phyloP scores from a whole-genome alignment of 257 asterid species.

The Scutellaria baicalensis region DNA sequence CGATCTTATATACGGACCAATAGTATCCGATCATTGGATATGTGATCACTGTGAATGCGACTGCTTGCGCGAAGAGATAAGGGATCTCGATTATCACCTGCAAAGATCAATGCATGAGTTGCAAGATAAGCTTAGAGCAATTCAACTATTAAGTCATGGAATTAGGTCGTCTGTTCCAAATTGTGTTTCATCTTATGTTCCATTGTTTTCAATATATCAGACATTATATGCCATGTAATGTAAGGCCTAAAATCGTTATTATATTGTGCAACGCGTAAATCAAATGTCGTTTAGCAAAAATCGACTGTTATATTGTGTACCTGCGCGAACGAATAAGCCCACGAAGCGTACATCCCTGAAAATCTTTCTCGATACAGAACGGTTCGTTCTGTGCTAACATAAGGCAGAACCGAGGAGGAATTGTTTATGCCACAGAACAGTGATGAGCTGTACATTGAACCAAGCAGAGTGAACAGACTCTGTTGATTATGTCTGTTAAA shows the following conservation, averaged over 20 bases:
- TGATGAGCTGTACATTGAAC: conserved; percentile 29
- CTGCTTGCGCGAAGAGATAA: conserved; percentile 35
- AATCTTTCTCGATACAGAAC: conserved; percentile 51
- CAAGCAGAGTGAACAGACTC: conserved; percentile 40
- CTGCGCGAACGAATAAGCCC: conserved; percentile 61
- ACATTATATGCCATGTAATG: no score
- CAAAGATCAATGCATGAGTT: background rate
- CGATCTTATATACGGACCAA: conserved; percentile 38
- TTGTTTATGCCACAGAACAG: conserved; percentile 45
- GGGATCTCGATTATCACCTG: conserved; percentile 55
- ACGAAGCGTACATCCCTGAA: conserved; percentile 56
- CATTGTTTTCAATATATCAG: no score
- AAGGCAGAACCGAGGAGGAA: conserved; percentile 37
- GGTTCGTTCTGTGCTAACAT: conserved; percentile 37
- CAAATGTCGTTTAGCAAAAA: no score
- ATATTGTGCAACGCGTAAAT: no score
- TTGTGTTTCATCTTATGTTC: no score
- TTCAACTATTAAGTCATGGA: no score
- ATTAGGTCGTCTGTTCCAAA: no score
- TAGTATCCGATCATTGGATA: conserved; percentile 59
- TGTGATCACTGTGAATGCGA: conserved; percentile 36
- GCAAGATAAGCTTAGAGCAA: no score
- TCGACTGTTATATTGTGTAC: no score
- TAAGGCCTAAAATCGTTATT: no score
- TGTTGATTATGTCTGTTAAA: conserved; percentile 38